Base-by-base conservation (phyloP, 1,284 basidiomycete genomes). In the Ustilago nuda region DNA sequence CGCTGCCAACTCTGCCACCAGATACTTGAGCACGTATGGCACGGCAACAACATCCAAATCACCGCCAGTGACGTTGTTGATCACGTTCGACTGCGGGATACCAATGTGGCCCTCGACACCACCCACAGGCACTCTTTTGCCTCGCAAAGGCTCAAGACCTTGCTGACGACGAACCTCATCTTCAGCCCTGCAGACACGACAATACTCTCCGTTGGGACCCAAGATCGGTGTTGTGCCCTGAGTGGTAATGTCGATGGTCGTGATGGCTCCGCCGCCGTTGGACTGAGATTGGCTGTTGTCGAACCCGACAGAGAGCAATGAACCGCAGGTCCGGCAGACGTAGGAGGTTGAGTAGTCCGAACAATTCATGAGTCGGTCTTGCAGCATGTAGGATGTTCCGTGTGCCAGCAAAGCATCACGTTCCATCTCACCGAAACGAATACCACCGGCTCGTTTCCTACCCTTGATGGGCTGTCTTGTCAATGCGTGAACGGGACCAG, bases 361-460 rank as follows among this genome's bases (percentile, higher is more conserved):
- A 86, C 97, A 99, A 87, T 99, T 99, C 96, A 99, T 99, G 84
- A 99, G 88, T 61, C 97, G 90, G 87, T 99, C 97, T 89, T 99
- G 96, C 30, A 99, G 90, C 52, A 99, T 89, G 91, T 97, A 99
- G 7, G 94, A 94, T 6, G 97, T 98, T 48, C 97, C 97, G 87
- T 99, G 97, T 4, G 97, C 97, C 80, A 99, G 94, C 58, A 99
- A 89, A 15, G 97, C 96, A 85, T 99, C 97, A 66, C 97, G 93
- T 87, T 99, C 97, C 97, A 99, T 99, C 88, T 99, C 97, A 82
- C 97, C 97, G 87, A 99, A 99, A 75, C 97, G 95, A 83, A 99
- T 99, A 86, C 97, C 97, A 85, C 97, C 97, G 45, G 93, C 94
- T 63, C 95, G 93, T 90, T 99, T 99, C 75, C 97, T 92, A 66